These are phyloP conservation scores for Leccinum arenicola DNA, from an alignment of 768 basidiomycete genomes.

Conservation along the genomic window DNA sequence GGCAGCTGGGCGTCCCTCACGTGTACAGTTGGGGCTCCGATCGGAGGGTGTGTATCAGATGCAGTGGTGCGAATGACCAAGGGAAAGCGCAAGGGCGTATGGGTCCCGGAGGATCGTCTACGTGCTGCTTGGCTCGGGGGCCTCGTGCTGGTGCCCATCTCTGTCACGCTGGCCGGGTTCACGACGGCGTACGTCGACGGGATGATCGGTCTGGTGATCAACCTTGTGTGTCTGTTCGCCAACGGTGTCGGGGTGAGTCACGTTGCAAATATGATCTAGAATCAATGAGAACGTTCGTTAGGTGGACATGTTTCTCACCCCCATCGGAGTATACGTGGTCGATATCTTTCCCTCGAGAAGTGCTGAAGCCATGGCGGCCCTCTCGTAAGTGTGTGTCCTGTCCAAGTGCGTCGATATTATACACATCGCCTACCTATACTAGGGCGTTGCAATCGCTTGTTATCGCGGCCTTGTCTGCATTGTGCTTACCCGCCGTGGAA, in stretches of 20 bases:
- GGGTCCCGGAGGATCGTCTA: constrained; percentile 70
- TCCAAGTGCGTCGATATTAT: neutral
- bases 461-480: constrained; percentile 9
- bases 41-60: constrained; percentile 62
- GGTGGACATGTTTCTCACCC: constrained; percentile 58
- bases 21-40: constrained; percentile 52
- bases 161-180: constrained; percentile 48
- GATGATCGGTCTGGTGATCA: constrained; percentile 46
- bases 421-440: neutral
- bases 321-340: constrained; percentile 53
- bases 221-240: constrained; percentile 54
- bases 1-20: neutral
- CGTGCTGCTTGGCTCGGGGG: constrained; percentile 48
- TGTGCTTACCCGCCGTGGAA: constrained; percentile 44
- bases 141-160: constrained; percentile 50
- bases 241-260: constrained; percentile 61
- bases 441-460: constrained; percentile 26
- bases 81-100: constrained; percentile 47
- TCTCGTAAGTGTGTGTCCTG: constrained; percentile 38
- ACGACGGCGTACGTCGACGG: constrained; percentile 50
- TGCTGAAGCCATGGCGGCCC: constrained; percentile 61
- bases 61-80: constrained; percentile 46
- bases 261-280: neutral
- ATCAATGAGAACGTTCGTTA: constrained; percentile 21
- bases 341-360: constrained; percentile 60